phyloP scores from a whole-genome alignment of 1,284 basidiomycete species.

The Tylopilus sp. region DNA sequence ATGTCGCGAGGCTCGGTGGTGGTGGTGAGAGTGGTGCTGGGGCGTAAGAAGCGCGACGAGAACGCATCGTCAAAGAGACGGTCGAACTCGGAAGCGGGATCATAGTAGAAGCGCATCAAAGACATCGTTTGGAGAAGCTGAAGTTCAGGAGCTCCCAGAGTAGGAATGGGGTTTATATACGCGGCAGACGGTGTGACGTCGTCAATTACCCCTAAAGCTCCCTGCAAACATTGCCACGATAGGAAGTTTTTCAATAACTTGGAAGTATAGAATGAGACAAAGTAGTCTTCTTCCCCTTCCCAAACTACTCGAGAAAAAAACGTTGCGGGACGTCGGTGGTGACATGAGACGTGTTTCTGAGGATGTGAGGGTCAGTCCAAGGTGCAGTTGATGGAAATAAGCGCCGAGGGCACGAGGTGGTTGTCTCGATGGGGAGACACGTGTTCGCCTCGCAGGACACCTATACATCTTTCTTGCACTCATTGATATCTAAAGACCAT shows the following conservation, averaged over 20 bases:
- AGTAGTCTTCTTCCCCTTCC: no score
- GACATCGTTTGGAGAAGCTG: slow-evolving; percentile 34
- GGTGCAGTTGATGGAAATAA: background rate
- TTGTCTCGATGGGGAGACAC: no score
- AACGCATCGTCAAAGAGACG: slow-evolving; percentile 62
- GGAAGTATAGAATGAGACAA: no score
- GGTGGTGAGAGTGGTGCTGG: slow-evolving; percentile 5
- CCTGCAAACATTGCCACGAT: no score
- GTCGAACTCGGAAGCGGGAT: slow-evolving; percentile 63
- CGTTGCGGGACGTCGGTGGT: no score
- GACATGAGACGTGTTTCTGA: no score
- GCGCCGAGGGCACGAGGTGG: background rate
- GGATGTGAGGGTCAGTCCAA: no score
- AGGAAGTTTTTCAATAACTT: no score
- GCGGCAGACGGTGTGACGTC: background rate
- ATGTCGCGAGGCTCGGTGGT: slow-evolving; percentile 18
- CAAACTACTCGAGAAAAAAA: no score
- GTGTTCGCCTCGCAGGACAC: no score
- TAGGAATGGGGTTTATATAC: no score
- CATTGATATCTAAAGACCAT: background rate
- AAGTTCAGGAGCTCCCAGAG: background rate
- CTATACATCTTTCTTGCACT: background rate
- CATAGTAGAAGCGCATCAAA: slow-evolving; percentile 52
- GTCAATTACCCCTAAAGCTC: background rate
- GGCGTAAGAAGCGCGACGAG: slow-evolving; percentile 40